Base-by-base conservation (phyloP, 2,329 filamentous ascomycete genomes). In the Diaporthe sp. region DNA sequence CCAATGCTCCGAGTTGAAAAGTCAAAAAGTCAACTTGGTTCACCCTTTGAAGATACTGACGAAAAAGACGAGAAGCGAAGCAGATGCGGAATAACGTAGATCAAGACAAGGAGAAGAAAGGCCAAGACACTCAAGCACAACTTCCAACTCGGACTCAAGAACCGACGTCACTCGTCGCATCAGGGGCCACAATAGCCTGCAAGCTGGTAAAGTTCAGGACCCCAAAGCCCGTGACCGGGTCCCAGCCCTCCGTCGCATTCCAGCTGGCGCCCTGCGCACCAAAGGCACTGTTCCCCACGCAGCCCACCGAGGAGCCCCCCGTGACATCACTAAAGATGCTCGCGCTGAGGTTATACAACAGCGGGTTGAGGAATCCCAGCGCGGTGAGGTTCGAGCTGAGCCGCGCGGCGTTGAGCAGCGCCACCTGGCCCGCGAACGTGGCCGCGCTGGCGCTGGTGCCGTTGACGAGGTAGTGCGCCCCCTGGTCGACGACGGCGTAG, bases 321-420 rank as follows among this genome's bases (percentile, higher is more conserved):
- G 78, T 80, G 17, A 83, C 79, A 55, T 83, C 81, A 1, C 73
- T 80, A 17, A 82, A 78, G 0, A 77, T 79, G 0, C 74, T 77
- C 10, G 78, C 74, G 33, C 79, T 74, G 17, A 33, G 10, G 28
- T 78, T 79, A 77, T 85, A 85, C 55, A 85, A 77, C 80, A 81
- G 83, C 0, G 86, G 85, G 73, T 87, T 87, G 4, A 87, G 78
- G 74, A 87, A 88, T 1, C 86, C 86, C 22, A 87, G 79, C 2
- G 84, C 80, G 1, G 81, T 66, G 77, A 82, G 79, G 0, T 81
- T 82, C 28, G 80, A 77, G 8, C 81, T 82, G 50, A 84, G 78
- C 15, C 85, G 79, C 54, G 84, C 85, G 45, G 85, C 85, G 55
- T 87, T 87, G 61, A 87, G 81, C 2, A 86, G 80, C 1, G 83